phyloP scores from a whole-genome alignment of 768 basidiomycete genomes.

The Kwoniella europaea region DNA sequence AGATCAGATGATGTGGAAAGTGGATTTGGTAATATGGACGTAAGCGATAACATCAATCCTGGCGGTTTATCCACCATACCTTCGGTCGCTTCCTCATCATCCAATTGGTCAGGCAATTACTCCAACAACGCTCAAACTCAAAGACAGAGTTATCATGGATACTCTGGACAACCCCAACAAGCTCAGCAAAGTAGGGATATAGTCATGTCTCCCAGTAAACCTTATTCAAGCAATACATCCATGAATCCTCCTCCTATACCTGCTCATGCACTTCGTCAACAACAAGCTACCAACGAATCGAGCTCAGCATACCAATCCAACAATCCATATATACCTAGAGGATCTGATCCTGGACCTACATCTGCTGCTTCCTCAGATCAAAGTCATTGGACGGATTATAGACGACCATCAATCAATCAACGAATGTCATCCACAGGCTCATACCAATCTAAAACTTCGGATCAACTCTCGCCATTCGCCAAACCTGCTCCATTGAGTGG shows the following conservation, averaged over 20 bases:
- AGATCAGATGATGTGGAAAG: conserved; percentile 55
- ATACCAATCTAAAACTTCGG: conserved; percentile 35
- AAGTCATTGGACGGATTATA: conserved; percentile 40
- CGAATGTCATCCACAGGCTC: conserved; percentile 42
- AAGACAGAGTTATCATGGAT: conserved; percentile 9
- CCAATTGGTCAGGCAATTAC: neutral
- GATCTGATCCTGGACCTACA: conserved; percentile 43
- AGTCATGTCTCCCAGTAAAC: conserved; percentile 34
- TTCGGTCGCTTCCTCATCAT: neutral
- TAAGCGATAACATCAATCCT: conserved; percentile 18
- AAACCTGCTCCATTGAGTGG: conserved; percentile 11
- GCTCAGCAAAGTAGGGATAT: conserved; percentile 22
- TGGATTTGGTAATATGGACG: conserved; percentile 52
- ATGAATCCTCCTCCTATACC: conserved; percentile 54
- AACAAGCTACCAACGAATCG: conserved; percentile 14
- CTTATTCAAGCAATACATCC: conserved; percentile 9
- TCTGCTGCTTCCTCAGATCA: neutral
- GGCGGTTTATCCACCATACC: conserved; percentile 2
- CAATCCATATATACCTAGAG: conserved; percentile 49
- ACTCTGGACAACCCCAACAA: conserved; percentile 2
- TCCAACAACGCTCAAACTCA: neutral
- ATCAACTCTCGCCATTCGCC: conserved; percentile 42
- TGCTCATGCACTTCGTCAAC: conserved; percentile 25
- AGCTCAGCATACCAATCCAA: conserved; percentile 13
- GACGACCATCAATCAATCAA: conserved; percentile 27